These are phyloP conservation scores for Astrothelium macrocarpum DNA, from an alignment of 495 filamentous ascomycete genomes.

Conservation along the genomic window DNA sequence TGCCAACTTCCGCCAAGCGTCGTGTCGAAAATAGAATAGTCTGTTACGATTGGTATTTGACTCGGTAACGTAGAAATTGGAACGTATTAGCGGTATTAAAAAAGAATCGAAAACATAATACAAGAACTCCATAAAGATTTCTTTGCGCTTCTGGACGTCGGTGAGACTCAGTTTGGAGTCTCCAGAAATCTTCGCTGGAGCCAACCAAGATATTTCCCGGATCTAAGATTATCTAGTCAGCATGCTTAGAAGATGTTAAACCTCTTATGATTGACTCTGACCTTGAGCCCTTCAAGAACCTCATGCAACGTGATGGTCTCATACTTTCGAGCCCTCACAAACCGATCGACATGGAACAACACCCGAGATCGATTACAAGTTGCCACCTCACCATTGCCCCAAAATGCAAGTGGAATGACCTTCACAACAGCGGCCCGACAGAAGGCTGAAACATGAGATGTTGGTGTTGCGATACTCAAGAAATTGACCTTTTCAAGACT, in stretches of 20 bases:
- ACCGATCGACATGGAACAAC: constrained; percentile 59
- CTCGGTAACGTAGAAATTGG: constrained; percentile 91
- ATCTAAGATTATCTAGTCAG: constrained; percentile 19
- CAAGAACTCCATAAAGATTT: constrained; percentile 74
- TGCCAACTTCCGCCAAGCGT: constrained; percentile 70
- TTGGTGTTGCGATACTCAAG: constrained; percentile 61
- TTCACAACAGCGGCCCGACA: constrained; percentile 66
- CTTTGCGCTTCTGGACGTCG: constrained; percentile 65
- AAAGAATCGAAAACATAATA: constrained; percentile 92
- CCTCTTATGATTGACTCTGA: constrained; percentile 31
- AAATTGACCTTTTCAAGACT: constrained; percentile 30
- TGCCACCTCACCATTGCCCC: constrained; percentile 49
- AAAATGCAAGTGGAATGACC: constrained; percentile 69
- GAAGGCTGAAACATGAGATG: constrained; percentile 71
- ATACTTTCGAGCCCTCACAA: constrained; percentile 67
- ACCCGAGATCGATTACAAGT: constrained; percentile 50
- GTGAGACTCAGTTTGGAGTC: constrained; percentile 52
- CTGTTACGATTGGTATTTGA: constrained; percentile 69
- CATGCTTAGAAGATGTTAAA: neutral
- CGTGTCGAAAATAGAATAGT: constrained; percentile 90
- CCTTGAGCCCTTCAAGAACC: constrained; percentile 66
- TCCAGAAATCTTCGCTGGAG: constrained; percentile 35
- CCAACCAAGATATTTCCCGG: constrained; percentile 58
- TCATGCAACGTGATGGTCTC: constrained; percentile 75
- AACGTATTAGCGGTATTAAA: constrained; percentile 74